A percentile compares a stretch with the other conserved stretches of the same genome.
phyloP scores from a whole-genome alignment of 1,139 yeast genomes.

The Geotrichum siamense region DNA sequence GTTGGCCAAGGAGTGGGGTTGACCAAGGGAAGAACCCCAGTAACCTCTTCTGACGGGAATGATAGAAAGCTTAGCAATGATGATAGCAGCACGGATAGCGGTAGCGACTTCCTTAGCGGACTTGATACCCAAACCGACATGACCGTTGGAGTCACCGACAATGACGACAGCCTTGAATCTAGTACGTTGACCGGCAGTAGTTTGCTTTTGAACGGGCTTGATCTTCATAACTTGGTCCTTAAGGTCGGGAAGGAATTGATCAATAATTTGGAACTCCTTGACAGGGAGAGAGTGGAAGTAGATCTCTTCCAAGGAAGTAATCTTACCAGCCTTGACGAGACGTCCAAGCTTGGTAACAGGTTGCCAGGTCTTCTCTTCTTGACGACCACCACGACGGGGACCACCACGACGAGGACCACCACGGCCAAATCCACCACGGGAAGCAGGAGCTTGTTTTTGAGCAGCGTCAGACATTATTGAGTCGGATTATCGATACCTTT shows the following conservation, averaged over 20 bases:
- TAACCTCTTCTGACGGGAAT: conserved; percentile 99
- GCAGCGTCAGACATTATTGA: conserved; percentile 17
- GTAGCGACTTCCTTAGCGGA: conserved; percentile 99
- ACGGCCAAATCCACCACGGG: conserved; percentile 38
- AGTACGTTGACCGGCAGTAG: conserved; percentile 99
- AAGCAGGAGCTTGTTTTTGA: conserved; percentile 20
- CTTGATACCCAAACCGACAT: conserved; percentile 99
- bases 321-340: conserved; percentile 98
- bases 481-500: no score
- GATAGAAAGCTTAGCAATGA: conserved; percentile 97
- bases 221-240: conserved; percentile 99
- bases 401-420: conserved; percentile 53
- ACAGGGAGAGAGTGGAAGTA: conserved; percentile 99
- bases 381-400: conserved; percentile 60
- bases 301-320: conserved; percentile 94
- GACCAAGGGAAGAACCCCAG: conserved; percentile 99
- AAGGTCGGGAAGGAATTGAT: conserved; percentile 89
- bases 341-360: conserved; percentile 99
- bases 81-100: conserved; percentile 99
- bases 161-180: conserved; percentile 99
- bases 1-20: conserved; percentile 97
- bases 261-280: conserved; percentile 99
- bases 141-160: conserved; percentile 99
- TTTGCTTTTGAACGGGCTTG: conserved; percentile 99
- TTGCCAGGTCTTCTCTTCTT: conserved; percentile 98